These are phyloP conservation scores for Grigorovia transvaalensis DNA, from an alignment of 805 yeast species.

Conservation along the genomic window DNA sequence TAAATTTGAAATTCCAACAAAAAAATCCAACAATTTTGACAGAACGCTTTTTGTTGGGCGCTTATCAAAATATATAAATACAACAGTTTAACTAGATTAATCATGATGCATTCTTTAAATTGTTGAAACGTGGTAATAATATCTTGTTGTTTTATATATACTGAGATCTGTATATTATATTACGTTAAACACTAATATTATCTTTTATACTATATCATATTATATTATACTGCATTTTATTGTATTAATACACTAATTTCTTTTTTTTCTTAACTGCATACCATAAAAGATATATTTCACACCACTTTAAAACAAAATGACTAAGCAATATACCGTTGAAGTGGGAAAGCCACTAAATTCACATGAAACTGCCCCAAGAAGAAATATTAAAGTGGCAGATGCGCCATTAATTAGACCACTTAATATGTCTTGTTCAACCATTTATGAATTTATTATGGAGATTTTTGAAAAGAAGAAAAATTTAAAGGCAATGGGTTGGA, in stretches of 20 bases:
- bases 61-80: not conserved
- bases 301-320: not conserved
- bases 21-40: not conserved
- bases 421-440: conserved; percentile 54
- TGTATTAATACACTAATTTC: too few relatives aligned
- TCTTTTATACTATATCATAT: too few relatives aligned
- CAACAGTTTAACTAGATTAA: not conserved
- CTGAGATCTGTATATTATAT: too few relatives aligned
- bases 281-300: too few relatives aligned
- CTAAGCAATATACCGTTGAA: conserved; percentile 35
- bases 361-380: conserved; percentile 78
- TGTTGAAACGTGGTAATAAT: not conserved
- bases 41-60: not conserved
- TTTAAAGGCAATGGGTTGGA: conserved; percentile 60
- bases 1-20: not conserved
- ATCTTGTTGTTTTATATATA: not conserved
- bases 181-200: too few relatives aligned
- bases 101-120: not conserved
- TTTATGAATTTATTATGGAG: conserved; percentile 61
- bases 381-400: conserved; percentile 39
- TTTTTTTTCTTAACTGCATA: too few relatives aligned
- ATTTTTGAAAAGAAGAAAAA: conserved; percentile 46
- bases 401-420: conserved; percentile 47
- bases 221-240: not conserved
- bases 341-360: conserved; percentile 57